phyloP scores from a whole-genome alignment of 495 filamentous ascomycete genomes.

The Xeromyces bisporus region DNA sequence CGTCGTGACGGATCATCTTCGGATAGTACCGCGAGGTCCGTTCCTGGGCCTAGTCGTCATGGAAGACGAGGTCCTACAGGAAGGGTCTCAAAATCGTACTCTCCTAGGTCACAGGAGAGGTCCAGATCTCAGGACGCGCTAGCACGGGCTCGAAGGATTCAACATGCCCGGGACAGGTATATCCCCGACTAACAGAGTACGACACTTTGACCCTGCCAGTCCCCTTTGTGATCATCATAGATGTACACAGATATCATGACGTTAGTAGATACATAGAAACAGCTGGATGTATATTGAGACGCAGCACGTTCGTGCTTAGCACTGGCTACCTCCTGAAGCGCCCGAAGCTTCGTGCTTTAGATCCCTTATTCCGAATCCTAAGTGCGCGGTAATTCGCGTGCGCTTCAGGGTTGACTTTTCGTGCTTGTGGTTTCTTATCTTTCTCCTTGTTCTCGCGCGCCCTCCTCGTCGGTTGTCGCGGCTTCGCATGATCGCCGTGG shows the following conservation, averaged over 20 bases:
- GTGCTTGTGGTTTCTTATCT: constrained; percentile 37
- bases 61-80: constrained; percentile 10
- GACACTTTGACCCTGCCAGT: background rate
- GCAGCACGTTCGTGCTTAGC: too few relatives aligned
- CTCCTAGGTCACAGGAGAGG: constrained; percentile 2
- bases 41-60: constrained; percentile 2
- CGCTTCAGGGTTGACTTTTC: constrained; percentile 56
- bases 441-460: constrained; percentile 11
- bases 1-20: background rate
- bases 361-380: constrained; percentile 49
- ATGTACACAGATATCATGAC: constrained; percentile 1
- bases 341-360: constrained; percentile 23
- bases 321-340: constrained; percentile 32
- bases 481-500: constrained; percentile 11
- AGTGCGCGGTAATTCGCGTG: constrained; percentile 71
- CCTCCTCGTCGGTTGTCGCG: constrained; percentile 15
- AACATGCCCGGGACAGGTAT: constrained; percentile 21
- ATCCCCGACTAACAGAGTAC: constrained; percentile 20
- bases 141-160: constrained; percentile 13
- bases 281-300: too few relatives aligned
- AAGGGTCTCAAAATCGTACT: constrained; percentile 10
- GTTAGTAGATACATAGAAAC: too few relatives aligned
- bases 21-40: constrained; percentile 12
- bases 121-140: constrained; percentile 8
- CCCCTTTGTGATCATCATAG: background rate